A percentile compares a stretch with the other conserved stretches of the same genome.
These are phyloP conservation scores for Withania somnifera DNA, from an alignment of 305 asterid genomes.

Conservation along the genomic window DNA sequence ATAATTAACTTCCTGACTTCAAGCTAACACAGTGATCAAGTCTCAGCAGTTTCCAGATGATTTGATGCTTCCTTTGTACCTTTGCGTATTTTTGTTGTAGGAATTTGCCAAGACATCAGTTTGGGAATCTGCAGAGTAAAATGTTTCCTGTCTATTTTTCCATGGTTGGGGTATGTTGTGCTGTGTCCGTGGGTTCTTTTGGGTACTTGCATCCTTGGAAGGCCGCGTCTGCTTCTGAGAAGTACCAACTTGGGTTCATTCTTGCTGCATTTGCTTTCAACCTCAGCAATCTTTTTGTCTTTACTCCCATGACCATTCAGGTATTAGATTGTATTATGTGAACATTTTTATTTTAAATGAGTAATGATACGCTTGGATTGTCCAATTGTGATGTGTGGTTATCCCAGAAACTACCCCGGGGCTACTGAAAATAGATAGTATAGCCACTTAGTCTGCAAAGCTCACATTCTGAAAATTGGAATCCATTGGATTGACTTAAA, in stretches of 20 bases:
- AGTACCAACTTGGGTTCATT: constrained; percentile 81
- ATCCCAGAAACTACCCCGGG: neutral
- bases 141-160: constrained; percentile 98
- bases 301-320: constrained; percentile 94
- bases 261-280: constrained; percentile 79
- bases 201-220: constrained; percentile 96
- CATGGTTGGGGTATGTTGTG: constrained; percentile 91
- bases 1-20: no score
- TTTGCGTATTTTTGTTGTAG: constrained; percentile 18
- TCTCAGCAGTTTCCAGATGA: neutral
- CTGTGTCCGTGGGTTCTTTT: constrained; percentile 63
- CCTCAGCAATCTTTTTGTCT: constrained; percentile 78
- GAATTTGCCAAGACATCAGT: constrained; percentile 92
- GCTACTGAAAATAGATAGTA: neutral
- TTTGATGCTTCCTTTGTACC: neutral
- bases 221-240: constrained; percentile 50
- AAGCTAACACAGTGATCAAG: no score
- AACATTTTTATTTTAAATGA: neutral
- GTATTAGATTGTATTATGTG: constrained; percentile 15
- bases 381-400: neutral
- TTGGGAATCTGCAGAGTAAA: constrained; percentile 89
- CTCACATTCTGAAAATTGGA: neutral
- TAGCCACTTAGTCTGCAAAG: neutral
- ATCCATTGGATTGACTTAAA: neutral
- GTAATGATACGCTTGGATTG: neutral